These are phyloP conservation scores for Globisporangium okanoganense DNA, from an alignment of 352 stramenopile species.

Conservation along the genomic window DNA sequence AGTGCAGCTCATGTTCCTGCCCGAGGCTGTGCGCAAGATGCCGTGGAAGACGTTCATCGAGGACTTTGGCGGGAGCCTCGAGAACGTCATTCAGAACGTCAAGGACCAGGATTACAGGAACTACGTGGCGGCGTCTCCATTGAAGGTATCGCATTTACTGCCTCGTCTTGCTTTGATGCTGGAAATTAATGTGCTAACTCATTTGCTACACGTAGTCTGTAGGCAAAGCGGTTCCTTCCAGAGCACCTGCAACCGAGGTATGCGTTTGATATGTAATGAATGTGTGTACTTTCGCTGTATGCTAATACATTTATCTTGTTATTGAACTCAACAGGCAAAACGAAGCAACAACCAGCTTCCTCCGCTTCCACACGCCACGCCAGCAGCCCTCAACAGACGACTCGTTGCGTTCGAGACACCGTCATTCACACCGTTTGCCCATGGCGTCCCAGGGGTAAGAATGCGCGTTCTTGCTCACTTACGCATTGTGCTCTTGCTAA, in stretches of 20 bases:
- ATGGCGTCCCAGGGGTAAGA: constrained; percentile 27
- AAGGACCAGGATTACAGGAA: constrained; percentile 19
- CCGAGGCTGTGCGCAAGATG: constrained; percentile 69
- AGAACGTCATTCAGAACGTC: constrained; percentile 71
- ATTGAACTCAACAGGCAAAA: not conserved
- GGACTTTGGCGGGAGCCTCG: constrained; percentile 69
- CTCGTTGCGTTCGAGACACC: constrained; percentile 42
- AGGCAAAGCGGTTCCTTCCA: not conserved
- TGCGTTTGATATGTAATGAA: not conserved
- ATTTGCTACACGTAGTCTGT: not conserved
- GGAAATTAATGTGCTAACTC: not conserved
- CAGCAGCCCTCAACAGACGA: constrained; percentile 15
- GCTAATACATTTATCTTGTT: not conserved
- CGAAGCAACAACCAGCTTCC: not conserved
- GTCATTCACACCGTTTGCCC: constrained; percentile 19
- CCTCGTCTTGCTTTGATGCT: not conserved
- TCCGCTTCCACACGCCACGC: constrained; percentile 5
- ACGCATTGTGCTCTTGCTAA: not conserved
- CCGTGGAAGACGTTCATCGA: constrained; percentile 77
- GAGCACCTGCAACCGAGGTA: not conserved
- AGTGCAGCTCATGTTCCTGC: constrained; percentile 73
- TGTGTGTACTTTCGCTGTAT: too few relatives aligned
- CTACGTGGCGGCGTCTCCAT: constrained; percentile 40
- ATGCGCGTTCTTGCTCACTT: not conserved
- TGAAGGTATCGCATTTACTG: constrained; percentile 14